Evolutionary conservation across 306 rosid species (phyloP), one percentile per base, ranked within the genome.

Genomic region (Vigna hirtella): DNA sequence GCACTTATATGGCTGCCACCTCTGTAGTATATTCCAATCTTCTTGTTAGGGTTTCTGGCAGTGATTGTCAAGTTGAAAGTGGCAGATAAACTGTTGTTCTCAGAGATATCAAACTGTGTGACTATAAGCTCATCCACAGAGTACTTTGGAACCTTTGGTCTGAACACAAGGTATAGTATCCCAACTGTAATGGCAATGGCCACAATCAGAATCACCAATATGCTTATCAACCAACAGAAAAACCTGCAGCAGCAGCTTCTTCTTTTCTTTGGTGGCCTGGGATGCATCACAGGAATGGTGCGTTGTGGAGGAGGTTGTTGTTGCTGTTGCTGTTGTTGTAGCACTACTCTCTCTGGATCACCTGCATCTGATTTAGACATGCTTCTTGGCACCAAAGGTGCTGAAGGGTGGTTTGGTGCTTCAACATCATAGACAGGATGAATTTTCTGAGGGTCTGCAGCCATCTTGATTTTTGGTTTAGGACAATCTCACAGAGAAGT

Each of bases 1-100:
- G 86, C 98, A 70, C 84, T 87, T 49, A 93, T 84, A 14, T 76
- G 81, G 70, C 98, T 93, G 0, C 98, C 98, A 12, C 93, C 89
- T 66, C 85, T 90, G 7, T 93, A 93, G 74, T 93, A 79, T 2
- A 93, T 88, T 15, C 98, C 98, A 49, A 93, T 91, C 64, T 75
- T 90, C 84, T 93, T 86, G 86, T 93, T 93, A 7, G 96, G 97
- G 47, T 93, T 93, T 34, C 78, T 68, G 0, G 96, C 91, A 0
- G 82, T 91, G 56, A 93, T 88, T 50, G 87, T 82, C 56, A 89
- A 65, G 38, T 89, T 84, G 80, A 93, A 89, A 2, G 88, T 77
- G 0, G 92, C 85, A 12, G 78, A 26, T 14, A 93, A 36, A 72
- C 85, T 87, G 40, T 86, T 58, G 51, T 82, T 82, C 28, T 2